A percentile compares a stretch with the other conserved stretches of the same genome.
phyloP scores from a whole-genome alignment of 2,329 filamentous ascomycete genomes.

The Clarireedia sp. region DNA sequence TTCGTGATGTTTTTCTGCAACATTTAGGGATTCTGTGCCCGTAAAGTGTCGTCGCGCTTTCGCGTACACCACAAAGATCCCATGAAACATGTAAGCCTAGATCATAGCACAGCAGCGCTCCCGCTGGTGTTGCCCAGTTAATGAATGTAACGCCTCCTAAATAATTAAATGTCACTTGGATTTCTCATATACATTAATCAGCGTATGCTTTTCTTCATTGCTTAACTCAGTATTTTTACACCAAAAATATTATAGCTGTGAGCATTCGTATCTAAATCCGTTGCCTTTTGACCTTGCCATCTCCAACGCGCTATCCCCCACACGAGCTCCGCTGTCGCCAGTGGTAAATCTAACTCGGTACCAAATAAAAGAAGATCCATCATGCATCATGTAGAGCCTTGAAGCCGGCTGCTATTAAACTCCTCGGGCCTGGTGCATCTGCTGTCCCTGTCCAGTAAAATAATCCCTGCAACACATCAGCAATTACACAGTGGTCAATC shows the following conservation, averaged over 20 bases:
- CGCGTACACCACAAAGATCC: too few relatives aligned
- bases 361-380: background rate
- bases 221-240: background rate
- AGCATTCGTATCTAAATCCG: background rate
- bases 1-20: background rate
- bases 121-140: too few relatives aligned
- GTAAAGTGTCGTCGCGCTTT: background rate
- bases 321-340: too few relatives aligned
- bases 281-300: background rate
- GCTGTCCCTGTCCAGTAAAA: slow-evolving; percentile 78
- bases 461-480: slow-evolving; percentile 44
- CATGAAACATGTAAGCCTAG: too few relatives aligned
- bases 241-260: background rate
- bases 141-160: too few relatives aligned
- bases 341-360: background rate
- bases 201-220: background rate
- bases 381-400: slow-evolving; percentile 40
- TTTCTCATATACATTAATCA: background rate
- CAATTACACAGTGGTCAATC: background rate
- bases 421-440: slow-evolving; percentile 54
- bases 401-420: slow-evolving; percentile 51
- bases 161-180: too few relatives aligned
- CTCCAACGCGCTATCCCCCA: background rate
- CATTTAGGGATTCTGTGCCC: too few relatives aligned
- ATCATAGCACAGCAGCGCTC: too few relatives aligned